Evolutionary conservation across 1,284 basidiomycete genomes (phyloP).

Genomic region (Anthracocystis panici-leucophaei): DNA sequence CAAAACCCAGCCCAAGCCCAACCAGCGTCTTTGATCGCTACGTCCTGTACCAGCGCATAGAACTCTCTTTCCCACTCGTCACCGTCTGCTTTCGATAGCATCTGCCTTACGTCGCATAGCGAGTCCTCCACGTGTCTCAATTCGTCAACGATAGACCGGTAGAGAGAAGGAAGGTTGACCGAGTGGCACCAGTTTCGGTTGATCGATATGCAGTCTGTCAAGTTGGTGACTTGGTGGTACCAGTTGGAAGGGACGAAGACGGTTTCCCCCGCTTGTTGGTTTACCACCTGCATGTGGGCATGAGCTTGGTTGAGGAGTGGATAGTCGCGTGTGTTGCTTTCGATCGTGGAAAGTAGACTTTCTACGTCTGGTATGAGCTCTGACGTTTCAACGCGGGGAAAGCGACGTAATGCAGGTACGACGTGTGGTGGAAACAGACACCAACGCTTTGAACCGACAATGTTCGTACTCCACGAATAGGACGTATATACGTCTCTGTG

Average conservation of each 20-base stretch:
- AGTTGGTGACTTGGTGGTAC: constrained; percentile 68
- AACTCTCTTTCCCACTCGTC: constrained; percentile 54
- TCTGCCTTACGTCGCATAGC: constrained; percentile 71
- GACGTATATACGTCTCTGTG: constrained; percentile 71
- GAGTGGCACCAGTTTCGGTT: constrained; percentile 73
- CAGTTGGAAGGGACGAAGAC: constrained; percentile 67
- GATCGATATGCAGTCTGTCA: constrained; percentile 60
- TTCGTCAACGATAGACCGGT: constrained; percentile 70
- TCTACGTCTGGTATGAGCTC: constrained; percentile 50
- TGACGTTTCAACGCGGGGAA: constrained; percentile 60
- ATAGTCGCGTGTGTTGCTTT: background rate
- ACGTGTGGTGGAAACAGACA: constrained; percentile 72
- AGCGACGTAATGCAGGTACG: constrained; percentile 63
- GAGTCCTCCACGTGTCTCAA: constrained; percentile 70
- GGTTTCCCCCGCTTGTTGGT: constrained; percentile 53
- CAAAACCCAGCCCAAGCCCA: constrained; percentile 68
- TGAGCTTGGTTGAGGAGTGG: constrained; percentile 11
- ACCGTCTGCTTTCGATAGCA: constrained; percentile 60
- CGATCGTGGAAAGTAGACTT: background rate
- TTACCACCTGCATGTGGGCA: constrained; percentile 17
- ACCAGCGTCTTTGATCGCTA: constrained; percentile 59
- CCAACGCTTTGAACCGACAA: constrained; percentile 74
- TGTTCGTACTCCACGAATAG: constrained; percentile 75
- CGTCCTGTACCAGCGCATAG: constrained; percentile 46
- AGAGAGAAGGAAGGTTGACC: constrained; percentile 72